Base-by-base conservation (phyloP, 768 basidiomycete species). In the Mycena albidolilacea region DNA sequence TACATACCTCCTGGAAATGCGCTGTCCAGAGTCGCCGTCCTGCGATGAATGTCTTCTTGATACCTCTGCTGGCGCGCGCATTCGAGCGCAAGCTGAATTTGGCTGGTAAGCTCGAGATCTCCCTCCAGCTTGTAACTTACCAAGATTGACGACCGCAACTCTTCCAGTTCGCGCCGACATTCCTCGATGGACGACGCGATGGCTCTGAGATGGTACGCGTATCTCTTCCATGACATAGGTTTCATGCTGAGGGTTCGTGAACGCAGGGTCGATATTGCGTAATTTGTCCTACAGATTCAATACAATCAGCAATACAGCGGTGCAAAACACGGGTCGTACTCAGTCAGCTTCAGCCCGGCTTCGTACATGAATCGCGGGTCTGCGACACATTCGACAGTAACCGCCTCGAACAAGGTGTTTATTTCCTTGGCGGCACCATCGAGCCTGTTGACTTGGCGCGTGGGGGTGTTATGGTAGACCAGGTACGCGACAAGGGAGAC, bases 81-180 rank as follows among this genome's bases (percentile, higher is more conserved):
- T 19, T 70, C 54, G 41, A 70, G 69, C 30, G 41, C 69, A 48
- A 70, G 54, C 62, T 64, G n/a, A 1, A n/a, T 14, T 37, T n/a
- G 48, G 48, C 11, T 11, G 5, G 9, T 30, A 30, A 43, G 41
- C 46, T 21, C 7, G 23, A 63, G 46, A 37, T 35, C 10, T 7
- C 10, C 8, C 8, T 8, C 38, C 17, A 1, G 12, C 7, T 8
- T 39, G 8, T 9, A 12, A 6, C 38, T 14, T 39, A 65, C 69
- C 38, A 8, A 15, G 21, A 70, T 64, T 1, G 62, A 48, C 43
- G 62, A 19, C 57, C 46, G 69, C 19, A 70, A n/a, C 17, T 64
- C 30, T 23, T 64, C 43, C 6, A 71, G 52, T 2, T 71, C 70
- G 55, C 70, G 55, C 44, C 64, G 57, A n/a, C 70, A 65, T 17